A percentile compares a stretch with the other conserved stretches of the same genome.
Evolutionary conservation across 805 yeast species (phyloP).

Genomic region (Barnettozyma vustinii): DNA sequence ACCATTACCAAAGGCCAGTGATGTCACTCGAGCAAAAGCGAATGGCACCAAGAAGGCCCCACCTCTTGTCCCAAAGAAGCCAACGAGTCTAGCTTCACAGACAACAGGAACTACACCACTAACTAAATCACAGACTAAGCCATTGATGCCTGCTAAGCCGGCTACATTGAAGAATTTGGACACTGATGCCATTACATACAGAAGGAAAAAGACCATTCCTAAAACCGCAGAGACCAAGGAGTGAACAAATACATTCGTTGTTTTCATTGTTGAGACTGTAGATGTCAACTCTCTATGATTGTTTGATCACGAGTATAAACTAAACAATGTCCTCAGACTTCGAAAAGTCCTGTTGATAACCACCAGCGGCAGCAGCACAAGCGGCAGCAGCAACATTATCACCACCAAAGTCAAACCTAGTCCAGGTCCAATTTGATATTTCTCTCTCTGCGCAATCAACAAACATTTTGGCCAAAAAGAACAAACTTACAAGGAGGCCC

Average conservation of each 20-base stretch:
- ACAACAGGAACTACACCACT: not conserved
- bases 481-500: no score
- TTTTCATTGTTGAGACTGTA: not conserved
- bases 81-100: conserved; percentile 4
- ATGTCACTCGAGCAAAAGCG: conserved; percentile 1
- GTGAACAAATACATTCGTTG: not conserved
- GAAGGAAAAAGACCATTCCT: conserved; percentile 4
- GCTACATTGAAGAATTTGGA: conserved; percentile 7
- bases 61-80: conserved; percentile 18
- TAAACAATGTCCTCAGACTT: no score
- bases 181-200: conserved; percentile 5
- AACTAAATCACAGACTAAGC: not conserved
- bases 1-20: conserved; percentile 3
- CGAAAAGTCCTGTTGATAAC: no score
- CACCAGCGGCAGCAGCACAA: no score
- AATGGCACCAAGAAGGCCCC: conserved; percentile 10
- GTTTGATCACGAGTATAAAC: no score
- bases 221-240: not conserved
- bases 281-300: not conserved
- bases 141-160: conserved; percentile 3
- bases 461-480: no score
- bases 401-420: no score
- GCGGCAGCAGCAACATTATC: no score
- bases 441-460: no score
- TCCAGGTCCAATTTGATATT: no score